These are phyloP conservation scores for Takashimella koratensis DNA, from an alignment of 1,284 basidiomycete genomes.

Conservation along the genomic window DNA sequence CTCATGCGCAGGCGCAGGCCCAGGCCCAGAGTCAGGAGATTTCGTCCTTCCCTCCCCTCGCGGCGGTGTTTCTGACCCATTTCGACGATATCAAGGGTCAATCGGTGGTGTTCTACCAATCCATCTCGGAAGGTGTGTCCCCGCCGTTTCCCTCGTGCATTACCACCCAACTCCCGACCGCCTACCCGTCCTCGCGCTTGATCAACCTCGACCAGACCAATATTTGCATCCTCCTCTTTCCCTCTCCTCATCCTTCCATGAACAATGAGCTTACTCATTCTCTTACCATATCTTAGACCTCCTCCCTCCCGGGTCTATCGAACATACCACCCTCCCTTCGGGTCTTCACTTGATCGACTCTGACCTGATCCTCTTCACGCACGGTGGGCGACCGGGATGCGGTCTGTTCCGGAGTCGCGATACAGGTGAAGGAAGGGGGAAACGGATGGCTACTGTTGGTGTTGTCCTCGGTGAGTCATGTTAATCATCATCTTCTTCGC, in stretches of 20 bases:
- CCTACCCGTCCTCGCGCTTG: no score
- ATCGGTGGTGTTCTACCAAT: conserved; percentile 32
- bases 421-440: conserved; percentile 24
- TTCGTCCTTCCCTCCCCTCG: conserved; percentile 35
- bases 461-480: conserved; percentile 36
- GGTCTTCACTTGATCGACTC: conserved; percentile 33
- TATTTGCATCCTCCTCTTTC: not conserved
- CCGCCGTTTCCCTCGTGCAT: not conserved
- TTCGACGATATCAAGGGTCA: conserved; percentile 47
- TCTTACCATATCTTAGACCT: conserved; percentile 6
- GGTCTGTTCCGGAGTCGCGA: conserved; percentile 34
- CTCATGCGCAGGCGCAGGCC: no score
- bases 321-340: conserved; percentile 38
- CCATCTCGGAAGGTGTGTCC: conserved; percentile 24
- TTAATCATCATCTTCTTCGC: no score
- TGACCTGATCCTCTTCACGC: conserved; percentile 34
- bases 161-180: no score
- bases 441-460: conserved; percentile 42
- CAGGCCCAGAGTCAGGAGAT: no score
- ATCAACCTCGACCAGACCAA: no score
- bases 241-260: not conserved
- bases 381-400: conserved; percentile 23
- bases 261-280: no score
- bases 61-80: conserved; percentile 42
- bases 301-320: conserved; percentile 28